phyloP scores from a whole-genome alignment of 805 yeast species.

The Candida chilensis region DNA sequence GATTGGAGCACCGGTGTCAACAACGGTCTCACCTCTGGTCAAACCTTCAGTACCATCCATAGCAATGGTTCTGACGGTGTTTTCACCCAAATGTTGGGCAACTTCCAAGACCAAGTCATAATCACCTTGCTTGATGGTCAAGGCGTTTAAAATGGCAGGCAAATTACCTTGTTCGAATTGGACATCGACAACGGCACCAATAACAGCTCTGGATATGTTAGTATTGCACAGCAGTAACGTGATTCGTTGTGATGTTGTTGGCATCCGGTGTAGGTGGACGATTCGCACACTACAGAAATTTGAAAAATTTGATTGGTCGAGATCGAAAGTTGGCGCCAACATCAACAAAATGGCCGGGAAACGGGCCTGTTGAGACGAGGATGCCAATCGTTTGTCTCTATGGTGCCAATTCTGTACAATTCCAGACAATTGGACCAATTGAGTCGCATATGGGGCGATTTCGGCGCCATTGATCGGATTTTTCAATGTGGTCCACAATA shows the following conservation, averaged over 20 bases:
- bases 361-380: no score
- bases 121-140: conserved; percentile 73
- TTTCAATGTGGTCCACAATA: no score
- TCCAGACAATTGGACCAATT: no score
- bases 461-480: no score
- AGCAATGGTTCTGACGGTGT: conserved; percentile 99
- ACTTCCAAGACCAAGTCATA: conserved; percentile 91
- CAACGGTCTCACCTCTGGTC: conserved; percentile 89
- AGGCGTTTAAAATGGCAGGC: conserved; percentile 96
- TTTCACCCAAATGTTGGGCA: conserved; percentile 99
- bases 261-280: no score
- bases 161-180: conserved; percentile 96
- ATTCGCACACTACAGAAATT: conserved; percentile 1
- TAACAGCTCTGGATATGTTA: conserved; percentile 86
- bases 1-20: conserved; percentile 97
- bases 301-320: conserved; percentile 19
- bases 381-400: no score
- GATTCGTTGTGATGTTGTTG: no score
- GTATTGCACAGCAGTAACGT: no score
- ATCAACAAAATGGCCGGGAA: no score
- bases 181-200: conserved; percentile 99
- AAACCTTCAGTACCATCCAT: conserved; percentile 99
- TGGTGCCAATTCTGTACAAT: no score
- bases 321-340: no score
- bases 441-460: no score